phyloP scores from a whole-genome alignment of 164 flowering plant species.

The Magnolia officinalis region DNA sequence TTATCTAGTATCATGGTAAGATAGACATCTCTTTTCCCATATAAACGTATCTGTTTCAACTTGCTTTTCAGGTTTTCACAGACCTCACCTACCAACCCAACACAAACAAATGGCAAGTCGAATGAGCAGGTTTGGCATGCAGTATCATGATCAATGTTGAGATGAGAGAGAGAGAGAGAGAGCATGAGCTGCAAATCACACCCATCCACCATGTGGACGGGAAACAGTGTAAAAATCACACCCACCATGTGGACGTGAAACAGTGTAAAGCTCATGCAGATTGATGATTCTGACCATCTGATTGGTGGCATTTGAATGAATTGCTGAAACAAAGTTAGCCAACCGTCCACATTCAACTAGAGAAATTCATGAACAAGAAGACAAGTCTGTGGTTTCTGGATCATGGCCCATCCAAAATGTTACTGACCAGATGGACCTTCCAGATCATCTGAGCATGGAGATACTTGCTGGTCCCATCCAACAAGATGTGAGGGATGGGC shows the following conservation, averaged over 20 bases:
- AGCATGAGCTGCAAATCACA: background rate
- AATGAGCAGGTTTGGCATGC: conserved; percentile 28
- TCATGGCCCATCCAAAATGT: background rate
- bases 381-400: background rate
- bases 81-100: conserved; percentile 23
- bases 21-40: background rate
- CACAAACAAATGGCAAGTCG: conserved; percentile 44
- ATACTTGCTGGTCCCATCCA: background rate
- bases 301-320: background rate
- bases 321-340: background rate
- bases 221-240: background rate
- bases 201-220: too few relatives aligned
- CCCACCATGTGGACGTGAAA: too few relatives aligned
- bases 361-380: background rate
- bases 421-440: background rate
- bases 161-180: background rate
- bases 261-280: background rate
- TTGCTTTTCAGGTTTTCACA: conserved; percentile 43
- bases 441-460: background rate
- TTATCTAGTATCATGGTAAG: background rate
- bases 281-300: background rate
- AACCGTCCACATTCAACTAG: background rate
- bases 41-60: background rate
- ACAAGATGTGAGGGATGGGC: background rate
- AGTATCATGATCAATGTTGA: background rate